Evolutionary conservation across 768 basidiomycete species (phyloP).

Genomic region (Suillus placidus): DNA sequence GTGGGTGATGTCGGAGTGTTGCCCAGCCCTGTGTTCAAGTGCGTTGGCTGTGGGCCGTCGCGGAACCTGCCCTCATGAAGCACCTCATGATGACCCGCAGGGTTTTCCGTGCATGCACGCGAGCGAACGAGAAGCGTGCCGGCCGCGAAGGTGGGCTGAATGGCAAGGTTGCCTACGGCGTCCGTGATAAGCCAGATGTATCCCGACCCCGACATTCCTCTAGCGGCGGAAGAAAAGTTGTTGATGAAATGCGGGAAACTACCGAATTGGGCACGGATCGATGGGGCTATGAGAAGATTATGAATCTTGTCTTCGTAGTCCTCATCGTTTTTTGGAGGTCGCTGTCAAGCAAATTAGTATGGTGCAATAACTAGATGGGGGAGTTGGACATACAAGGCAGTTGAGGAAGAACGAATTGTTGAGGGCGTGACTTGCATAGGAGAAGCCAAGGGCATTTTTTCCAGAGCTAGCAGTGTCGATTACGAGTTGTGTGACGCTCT

Average conservation of each 20-base stretch:
- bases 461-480: slow-evolving; percentile 63
- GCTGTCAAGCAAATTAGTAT: slow-evolving; percentile 25
- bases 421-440: slow-evolving; percentile 87
- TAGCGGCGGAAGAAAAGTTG: slow-evolving; percentile 71
- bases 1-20: slow-evolving; percentile 42
- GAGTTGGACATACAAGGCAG: slow-evolving; percentile 62
- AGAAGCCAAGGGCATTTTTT: slow-evolving; percentile 72
- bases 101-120: slow-evolving; percentile 39
- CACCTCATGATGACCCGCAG: slow-evolving; percentile 25
- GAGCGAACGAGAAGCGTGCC: slow-evolving; percentile 85
- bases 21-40: slow-evolving; percentile 23
- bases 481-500: slow-evolving; percentile 71
- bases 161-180: slow-evolving; percentile 57
- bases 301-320: slow-evolving; percentile 23
- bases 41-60: slow-evolving; percentile 21
- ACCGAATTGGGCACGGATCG: slow-evolving; percentile 52
- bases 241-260: slow-evolving; percentile 71
- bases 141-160: slow-evolving; percentile 86
- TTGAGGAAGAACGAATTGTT: slow-evolving; percentile 97
- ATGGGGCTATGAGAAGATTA: slow-evolving; percentile 20
- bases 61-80: slow-evolving; percentile 26
- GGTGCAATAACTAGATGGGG: background rate
- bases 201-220: slow-evolving; percentile 78
- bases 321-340: slow-evolving; percentile 32
- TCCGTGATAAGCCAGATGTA: slow-evolving; percentile 90